Conservation (phyloP, 2,329 filamentous ascomycete genomes). For the Ceratocystis diversiconidia region DNA sequence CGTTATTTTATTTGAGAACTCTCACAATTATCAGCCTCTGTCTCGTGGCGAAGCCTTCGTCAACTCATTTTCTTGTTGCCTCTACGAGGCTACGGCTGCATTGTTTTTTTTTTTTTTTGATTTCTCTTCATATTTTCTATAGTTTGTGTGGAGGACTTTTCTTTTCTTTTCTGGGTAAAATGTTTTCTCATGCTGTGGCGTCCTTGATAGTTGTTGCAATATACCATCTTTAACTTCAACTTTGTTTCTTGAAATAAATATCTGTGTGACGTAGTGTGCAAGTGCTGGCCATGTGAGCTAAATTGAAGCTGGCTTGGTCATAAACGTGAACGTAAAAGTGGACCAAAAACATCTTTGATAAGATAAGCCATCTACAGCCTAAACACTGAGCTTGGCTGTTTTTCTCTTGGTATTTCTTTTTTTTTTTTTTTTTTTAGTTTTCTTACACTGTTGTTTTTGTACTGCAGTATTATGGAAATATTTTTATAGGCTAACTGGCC, state of each 20-base stretch:
- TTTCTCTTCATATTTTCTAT: neutral
- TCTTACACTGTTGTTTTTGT: neutral
- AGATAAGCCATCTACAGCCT: neutral
- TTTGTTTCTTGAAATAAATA: neutral
- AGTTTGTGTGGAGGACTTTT: conserved; percentile 6
- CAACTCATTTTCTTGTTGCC: neutral
- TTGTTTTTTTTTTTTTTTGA: neutral
- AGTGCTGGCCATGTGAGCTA: neutral
- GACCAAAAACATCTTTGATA: neutral
- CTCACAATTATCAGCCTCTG: neutral
- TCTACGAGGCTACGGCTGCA: neutral
- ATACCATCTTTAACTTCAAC: neutral
- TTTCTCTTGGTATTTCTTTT: neutral
- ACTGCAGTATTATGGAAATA: too few relatives aligned
- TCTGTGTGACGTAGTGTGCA: neutral
- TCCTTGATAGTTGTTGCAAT: conserved; percentile 15
- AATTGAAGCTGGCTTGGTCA: neutral
- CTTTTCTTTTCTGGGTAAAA: conserved; percentile 15
- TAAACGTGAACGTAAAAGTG: neutral
- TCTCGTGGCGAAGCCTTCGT: neutral
- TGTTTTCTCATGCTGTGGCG: conserved; percentile 16
- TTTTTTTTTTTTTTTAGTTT: neutral
- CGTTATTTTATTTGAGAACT: neutral
- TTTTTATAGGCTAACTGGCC: too few relatives aligned
- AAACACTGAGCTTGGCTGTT: neutral